Conservation (phyloP, 2,329 filamentous ascomycete species). For the Coniochaeta sp. region DNA sequence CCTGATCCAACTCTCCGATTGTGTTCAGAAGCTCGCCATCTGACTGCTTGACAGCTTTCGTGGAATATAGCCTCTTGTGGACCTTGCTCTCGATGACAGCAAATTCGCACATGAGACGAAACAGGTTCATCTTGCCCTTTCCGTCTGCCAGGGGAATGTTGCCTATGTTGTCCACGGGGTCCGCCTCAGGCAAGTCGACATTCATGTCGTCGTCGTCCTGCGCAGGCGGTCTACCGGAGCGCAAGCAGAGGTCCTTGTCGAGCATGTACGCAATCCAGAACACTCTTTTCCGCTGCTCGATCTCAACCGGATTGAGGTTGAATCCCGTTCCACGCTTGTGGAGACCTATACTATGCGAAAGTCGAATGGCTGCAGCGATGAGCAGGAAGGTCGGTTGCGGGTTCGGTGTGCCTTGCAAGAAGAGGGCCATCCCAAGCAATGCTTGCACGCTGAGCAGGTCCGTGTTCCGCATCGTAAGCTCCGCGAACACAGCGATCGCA, state of each 20-base stretch:
- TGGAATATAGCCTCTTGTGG: conserved; percentile 88
- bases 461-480: conserved; percentile 92
- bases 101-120: conserved; percentile 87
- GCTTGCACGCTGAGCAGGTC: conserved; percentile 93
- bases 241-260: conserved; percentile 55
- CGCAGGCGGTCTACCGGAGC: conserved; percentile 51
- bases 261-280: conserved; percentile 62
- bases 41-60: conserved; percentile 83
- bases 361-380: conserved; percentile 80
- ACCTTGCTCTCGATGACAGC: conserved; percentile 88
- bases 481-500: conserved; percentile 85
- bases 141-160: conserved; percentile 87
- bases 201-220: conserved; percentile 76
- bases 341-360: conserved; percentile 89
- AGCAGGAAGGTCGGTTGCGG: conserved; percentile 91
- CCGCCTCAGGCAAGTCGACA: conserved; percentile 85
- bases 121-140: conserved; percentile 89
- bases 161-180: conserved; percentile 86
- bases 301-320: conserved; percentile 86
- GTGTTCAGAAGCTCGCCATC: conserved; percentile 91
- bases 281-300: conserved; percentile 71
- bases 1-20: conserved; percentile 86
- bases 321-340: conserved; percentile 92
- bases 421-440: conserved; percentile 85
- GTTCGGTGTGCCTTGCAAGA: conserved; percentile 93